Base-by-base conservation (phyloP, 208 protist genomes). In the Wallacemonas collosoma region DNA sequence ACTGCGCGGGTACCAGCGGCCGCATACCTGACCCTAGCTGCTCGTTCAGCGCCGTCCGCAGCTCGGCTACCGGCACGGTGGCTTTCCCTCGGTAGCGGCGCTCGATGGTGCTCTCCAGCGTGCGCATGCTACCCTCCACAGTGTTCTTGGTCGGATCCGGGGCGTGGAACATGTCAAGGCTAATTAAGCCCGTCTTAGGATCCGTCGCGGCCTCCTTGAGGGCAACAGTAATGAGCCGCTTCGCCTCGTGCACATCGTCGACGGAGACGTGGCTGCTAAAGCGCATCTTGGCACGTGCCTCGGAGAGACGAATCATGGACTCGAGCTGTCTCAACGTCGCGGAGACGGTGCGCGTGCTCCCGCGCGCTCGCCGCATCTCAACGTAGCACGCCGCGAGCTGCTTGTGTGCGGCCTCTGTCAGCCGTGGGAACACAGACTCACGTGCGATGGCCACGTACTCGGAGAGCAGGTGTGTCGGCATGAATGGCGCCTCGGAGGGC, bases 311-410 rank as follows among this genome's bases (percentile, higher is more conserved):
- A 63, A 99, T 99, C 67, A 99, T 92, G 39, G 97, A 99, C 79
- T 99, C 98, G 0, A 99, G 89, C 85, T 99, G 99, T 43, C 99
- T 88, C 40, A 99, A 89, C 14, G 99, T 99, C 0, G 99, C 98
- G 3, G 98, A 96, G 17, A 99, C 98, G 6, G 97, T 98, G 44
- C 96, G 96, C 3, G 75, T 85, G 71, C 86, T 90, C 26, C 91
- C 90, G 11, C 97, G 92, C 1, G 90, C 78, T 3, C 82, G 74
- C 9, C 98, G 89, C 86, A 99, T 91, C 44, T 97, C 88, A 36
- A 98, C 93, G 89, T 99, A 99, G 41, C 83, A 85, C n/a, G 85
- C 54, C 2, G 98, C 88, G 14, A 99, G 86, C 89, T 88, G 68
- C 44, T 79, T 69, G 70, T 97, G 89, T 2, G 97, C 95, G 17